These are phyloP conservation scores for Colletotrichum tanaceti DNA, from an alignment of 2,329 filamentous ascomycete species.

Conservation along the genomic window DNA sequence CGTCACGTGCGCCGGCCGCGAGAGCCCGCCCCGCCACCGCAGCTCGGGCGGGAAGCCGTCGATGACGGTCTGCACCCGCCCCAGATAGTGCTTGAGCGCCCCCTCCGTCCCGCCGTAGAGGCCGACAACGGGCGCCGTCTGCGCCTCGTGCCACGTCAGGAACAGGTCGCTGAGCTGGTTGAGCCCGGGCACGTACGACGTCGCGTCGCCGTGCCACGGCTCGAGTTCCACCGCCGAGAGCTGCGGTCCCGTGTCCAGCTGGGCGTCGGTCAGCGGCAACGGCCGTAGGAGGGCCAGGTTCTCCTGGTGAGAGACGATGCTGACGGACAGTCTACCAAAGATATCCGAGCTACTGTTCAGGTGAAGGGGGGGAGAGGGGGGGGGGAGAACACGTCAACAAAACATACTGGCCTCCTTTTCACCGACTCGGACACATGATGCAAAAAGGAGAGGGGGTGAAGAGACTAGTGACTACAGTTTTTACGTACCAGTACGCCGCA, in stretches of 20 bases:
- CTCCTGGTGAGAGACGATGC: slow-evolving; percentile 45
- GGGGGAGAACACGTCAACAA: slow-evolving; percentile 43
- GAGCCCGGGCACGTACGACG: slow-evolving; percentile 50
- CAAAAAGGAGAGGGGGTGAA: neutral
- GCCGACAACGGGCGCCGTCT: slow-evolving; percentile 37
- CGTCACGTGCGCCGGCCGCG: slow-evolving; percentile 46
- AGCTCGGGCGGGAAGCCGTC: slow-evolving; percentile 50
- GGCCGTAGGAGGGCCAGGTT: slow-evolving; percentile 45
- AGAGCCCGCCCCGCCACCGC: slow-evolving; percentile 52
- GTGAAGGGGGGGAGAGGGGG: neutral
- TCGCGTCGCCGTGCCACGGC: slow-evolving; percentile 49
- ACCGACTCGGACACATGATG: no score
- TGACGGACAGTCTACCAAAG: slow-evolving; percentile 46
- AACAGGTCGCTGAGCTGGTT: slow-evolving; percentile 50
- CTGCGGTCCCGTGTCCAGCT: slow-evolving; percentile 45
- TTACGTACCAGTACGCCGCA: slow-evolving; percentile 40
- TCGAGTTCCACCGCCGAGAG: slow-evolving; percentile 29
- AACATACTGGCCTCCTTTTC: slow-evolving; percentile 8
- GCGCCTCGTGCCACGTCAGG: slow-evolving; percentile 49
- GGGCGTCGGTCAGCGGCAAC: slow-evolving; percentile 46
- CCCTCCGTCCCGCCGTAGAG: slow-evolving; percentile 30
- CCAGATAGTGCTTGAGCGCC: slow-evolving; percentile 38
- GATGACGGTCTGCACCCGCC: slow-evolving; percentile 46
- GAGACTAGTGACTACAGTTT: neutral
- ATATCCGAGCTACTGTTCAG: slow-evolving; percentile 46